These are phyloP conservation scores for Salix koriyanagi DNA, from an alignment of 345 rosid species.

Conservation along the genomic window DNA sequence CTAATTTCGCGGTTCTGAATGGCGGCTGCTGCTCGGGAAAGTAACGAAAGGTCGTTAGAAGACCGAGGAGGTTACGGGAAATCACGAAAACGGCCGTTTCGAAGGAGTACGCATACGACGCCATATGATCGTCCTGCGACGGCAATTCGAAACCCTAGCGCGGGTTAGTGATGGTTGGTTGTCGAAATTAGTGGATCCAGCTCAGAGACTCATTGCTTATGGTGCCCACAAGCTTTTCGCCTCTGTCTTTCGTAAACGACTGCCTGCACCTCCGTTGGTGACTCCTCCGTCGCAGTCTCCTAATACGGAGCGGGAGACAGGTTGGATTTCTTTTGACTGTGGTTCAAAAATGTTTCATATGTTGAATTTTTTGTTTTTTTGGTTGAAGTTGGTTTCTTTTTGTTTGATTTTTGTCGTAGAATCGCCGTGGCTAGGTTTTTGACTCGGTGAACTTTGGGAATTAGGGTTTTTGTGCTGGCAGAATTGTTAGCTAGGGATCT, in stretches of 20 bases:
- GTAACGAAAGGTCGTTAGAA: slow-evolving; percentile 12
- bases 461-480: not conserved
- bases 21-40: slow-evolving; percentile 26
- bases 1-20: slow-evolving; percentile 2
- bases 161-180: slow-evolving; percentile 58
- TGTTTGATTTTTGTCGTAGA: not conserved
- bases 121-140: slow-evolving; percentile 76
- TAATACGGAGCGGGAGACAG: slow-evolving; percentile 45
- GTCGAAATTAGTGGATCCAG: slow-evolving; percentile 87
- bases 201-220: slow-evolving; percentile 68
- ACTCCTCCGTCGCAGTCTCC: slow-evolving; percentile 34
- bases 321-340: slow-evolving; percentile 13
- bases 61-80: slow-evolving; percentile 47
- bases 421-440: not conserved
- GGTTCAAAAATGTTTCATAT: not conserved
- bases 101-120: slow-evolving; percentile 42
- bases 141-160: slow-evolving; percentile 40
- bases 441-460: not conserved
- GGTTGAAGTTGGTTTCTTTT: not conserved
- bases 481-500: not conserved
- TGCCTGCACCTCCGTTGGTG: slow-evolving; percentile 31
- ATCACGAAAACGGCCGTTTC: slow-evolving; percentile 57
- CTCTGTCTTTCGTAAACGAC: slow-evolving; percentile 73
- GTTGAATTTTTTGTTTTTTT: not conserved
- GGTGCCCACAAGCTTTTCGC: slow-evolving; percentile 72